phyloP scores from a whole-genome alignment of 2,329 filamentous ascomycete genomes.

The Thielaviopsis ethacetica region DNA sequence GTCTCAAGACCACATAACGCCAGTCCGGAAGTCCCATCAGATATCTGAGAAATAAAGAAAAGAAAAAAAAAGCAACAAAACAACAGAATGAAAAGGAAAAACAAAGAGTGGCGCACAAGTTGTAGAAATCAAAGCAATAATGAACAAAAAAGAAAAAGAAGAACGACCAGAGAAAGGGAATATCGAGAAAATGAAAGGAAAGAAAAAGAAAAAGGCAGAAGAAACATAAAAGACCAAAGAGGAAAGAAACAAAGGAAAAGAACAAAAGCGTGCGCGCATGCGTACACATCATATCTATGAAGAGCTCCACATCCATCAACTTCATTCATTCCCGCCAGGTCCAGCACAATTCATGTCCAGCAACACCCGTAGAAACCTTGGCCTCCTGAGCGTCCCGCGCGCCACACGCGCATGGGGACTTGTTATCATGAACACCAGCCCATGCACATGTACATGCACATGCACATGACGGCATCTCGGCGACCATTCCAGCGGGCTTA shows the following conservation, averaged over 20 bases:
- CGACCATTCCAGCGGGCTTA: constrained; percentile 23
- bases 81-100: not conserved
- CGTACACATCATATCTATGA: not conserved
- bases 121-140: not conserved
- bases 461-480: not conserved
- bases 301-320: not conserved
- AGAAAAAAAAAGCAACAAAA: constrained; percentile 5
- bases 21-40: constrained; percentile 3
- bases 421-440: not conserved
- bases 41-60: constrained; percentile 10
- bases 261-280: not conserved
- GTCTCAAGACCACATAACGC: constrained; percentile 4
- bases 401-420: too few relatives aligned
- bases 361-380: not conserved
- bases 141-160: not conserved
- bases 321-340: not conserved
- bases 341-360: not conserved
- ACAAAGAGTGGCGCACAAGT: not conserved
- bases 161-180: not conserved
- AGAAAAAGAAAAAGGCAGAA: not conserved
- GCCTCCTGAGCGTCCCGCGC: too few relatives aligned
- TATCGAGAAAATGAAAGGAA: not conserved
- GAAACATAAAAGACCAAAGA: not conserved
- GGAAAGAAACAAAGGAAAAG: not conserved
- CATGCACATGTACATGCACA: not conserved